phyloP scores from a whole-genome alignment of 495 filamentous ascomycete genomes.

The Elasticomyces elasticus region DNA sequence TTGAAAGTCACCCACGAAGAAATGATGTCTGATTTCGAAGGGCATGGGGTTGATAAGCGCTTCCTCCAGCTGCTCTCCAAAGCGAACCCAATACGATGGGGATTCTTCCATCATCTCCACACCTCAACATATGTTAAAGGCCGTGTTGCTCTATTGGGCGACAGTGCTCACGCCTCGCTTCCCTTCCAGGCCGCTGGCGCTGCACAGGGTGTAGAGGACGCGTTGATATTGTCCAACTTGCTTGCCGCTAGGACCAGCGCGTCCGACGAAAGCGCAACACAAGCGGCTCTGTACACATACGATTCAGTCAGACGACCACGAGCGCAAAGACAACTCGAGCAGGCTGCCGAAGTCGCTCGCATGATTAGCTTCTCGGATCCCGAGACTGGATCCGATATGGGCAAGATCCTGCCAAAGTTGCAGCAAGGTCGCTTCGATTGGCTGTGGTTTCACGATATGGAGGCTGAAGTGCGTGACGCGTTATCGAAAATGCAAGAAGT shows the following conservation, averaged over 20 bases:
- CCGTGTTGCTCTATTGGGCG: slow-evolving; percentile 3
- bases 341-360: neutral
- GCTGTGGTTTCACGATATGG: neutral
- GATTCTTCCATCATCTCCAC: neutral
- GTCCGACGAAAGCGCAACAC: neutral
- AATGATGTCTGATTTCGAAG: neutral
- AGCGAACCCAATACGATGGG: neutral
- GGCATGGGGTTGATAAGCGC: neutral
- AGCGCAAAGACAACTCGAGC: neutral
- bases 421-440: neutral
- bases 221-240: neutral
- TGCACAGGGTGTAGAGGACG: slow-evolving; percentile 6
- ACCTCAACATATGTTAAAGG: neutral
- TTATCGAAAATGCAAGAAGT: neutral
- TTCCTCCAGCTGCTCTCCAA: neutral
- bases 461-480: neutral
- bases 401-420: neutral
- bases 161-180: slow-evolving; percentile 5
- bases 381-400: neutral
- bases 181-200: slow-evolving; percentile 9
- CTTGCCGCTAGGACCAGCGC: neutral
- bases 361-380: neutral
- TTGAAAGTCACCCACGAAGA: neutral
- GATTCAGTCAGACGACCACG: neutral
- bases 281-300: neutral